Evolutionary conservation across 805 yeast genomes (phyloP).

Genomic region (Tetrapisispora arboricola): DNA sequence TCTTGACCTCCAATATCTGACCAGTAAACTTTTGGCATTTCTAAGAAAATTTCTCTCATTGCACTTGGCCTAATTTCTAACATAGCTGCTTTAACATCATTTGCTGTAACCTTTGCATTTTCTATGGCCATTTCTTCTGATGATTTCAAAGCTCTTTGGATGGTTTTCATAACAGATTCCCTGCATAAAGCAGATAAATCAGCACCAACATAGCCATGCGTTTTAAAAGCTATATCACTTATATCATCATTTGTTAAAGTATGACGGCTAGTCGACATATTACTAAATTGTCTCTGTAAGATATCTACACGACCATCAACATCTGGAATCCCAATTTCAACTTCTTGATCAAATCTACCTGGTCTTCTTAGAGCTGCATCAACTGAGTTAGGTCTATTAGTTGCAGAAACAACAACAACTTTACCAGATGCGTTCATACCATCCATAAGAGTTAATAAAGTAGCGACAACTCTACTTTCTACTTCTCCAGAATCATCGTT

Average conservation of each 20-base stretch:
- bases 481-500: constrained; percentile 85
- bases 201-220: constrained; percentile 98
- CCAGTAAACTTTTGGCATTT: constrained; percentile 92
- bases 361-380: constrained; percentile 74
- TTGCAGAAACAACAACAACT: constrained; percentile 62
- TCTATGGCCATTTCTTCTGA: constrained; percentile 16
- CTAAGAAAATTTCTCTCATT: constrained; percentile 90
- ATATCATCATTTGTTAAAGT: constrained; percentile 45
- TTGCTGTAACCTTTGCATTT: constrained; percentile 37
- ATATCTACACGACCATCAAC: constrained; percentile 69
- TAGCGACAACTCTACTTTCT: constrained; percentile 84
- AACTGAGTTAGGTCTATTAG: constrained; percentile 58
- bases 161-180: constrained; percentile 79
- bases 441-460: constrained; percentile 73
- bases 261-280: constrained; percentile 37
- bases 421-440: constrained; percentile 57
- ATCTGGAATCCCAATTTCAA: constrained; percentile 89
- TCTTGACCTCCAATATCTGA: constrained; percentile 93
- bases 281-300: constrained; percentile 47
- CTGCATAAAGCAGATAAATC: constrained; percentile 81
- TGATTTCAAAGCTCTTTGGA: constrained; percentile 45
- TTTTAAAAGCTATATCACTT: constrained; percentile 54
- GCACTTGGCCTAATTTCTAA: constrained; percentile 88
- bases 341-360: constrained; percentile 82
- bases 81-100: constrained; percentile 63